Conservation (phyloP, 495 filamentous ascomycete genomes). For the Lindgomyces ingoldianus region DNA sequence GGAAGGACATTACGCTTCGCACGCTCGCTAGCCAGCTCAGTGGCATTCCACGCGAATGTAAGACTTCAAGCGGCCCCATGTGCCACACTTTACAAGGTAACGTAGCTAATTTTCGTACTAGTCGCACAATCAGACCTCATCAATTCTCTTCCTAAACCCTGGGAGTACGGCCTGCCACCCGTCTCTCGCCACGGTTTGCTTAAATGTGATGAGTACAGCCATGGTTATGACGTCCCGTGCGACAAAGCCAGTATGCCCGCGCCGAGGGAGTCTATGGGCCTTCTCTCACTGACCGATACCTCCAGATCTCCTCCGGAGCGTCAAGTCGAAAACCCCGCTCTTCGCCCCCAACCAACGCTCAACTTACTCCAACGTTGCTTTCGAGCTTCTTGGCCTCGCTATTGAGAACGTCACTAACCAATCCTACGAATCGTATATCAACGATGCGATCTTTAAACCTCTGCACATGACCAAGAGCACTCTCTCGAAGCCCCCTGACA, state of each 20-base stretch:
- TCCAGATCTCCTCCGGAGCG: constrained; percentile 29
- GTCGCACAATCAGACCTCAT: constrained; percentile 37
- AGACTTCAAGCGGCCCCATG: neutral
- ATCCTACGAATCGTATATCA: constrained; percentile 40
- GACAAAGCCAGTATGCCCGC: neutral
- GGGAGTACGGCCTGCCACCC: constrained; percentile 40
- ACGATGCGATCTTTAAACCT: constrained; percentile 41
- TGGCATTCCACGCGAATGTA: constrained; percentile 43
- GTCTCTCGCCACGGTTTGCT: constrained; percentile 30
- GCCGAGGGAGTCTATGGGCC: too few species aligned
- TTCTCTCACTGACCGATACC: neutral
- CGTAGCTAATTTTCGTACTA: constrained; percentile 12
- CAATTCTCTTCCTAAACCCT: neutral
- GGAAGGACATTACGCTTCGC: constrained; percentile 46
- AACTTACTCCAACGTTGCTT: constrained; percentile 44
- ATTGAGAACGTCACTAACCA: constrained; percentile 39
- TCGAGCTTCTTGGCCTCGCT: constrained; percentile 43
- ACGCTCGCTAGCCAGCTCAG: constrained; percentile 44
- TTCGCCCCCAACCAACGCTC: constrained; percentile 44
- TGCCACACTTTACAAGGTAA: constrained; percentile 6
- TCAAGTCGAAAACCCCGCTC: constrained; percentile 32
- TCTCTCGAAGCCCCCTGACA: constrained; percentile 38
- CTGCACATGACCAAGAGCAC: constrained; percentile 39
- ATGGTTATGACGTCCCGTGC: constrained; percentile 22
- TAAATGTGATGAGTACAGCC: constrained; percentile 37